A percentile compares a stretch with the other conserved stretches of the same genome.
Evolutionary conservation across 2,329 filamentous ascomycete species (phyloP).

Genomic region (Neonectria punicea): DNA sequence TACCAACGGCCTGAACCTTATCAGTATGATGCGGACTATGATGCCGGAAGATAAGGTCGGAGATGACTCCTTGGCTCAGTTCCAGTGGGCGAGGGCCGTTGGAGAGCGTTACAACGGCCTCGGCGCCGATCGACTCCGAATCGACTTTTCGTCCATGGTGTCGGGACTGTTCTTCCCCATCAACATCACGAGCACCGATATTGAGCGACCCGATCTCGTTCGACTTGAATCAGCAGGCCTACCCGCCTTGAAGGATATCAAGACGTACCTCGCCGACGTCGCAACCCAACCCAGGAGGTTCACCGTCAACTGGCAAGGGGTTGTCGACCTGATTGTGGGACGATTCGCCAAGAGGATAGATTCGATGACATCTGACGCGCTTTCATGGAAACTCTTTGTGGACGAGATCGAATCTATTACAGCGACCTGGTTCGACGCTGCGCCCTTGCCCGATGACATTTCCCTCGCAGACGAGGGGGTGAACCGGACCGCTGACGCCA

Average conservation of each 20-base stretch:
- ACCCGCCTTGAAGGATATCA: constrained; percentile 49
- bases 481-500: constrained; percentile 51
- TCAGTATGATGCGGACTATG: constrained; percentile 46
- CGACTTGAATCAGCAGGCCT: constrained; percentile 44
- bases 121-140: constrained; percentile 51
- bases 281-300: constrained; percentile 47
- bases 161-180: constrained; percentile 62
- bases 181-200: constrained; percentile 57
- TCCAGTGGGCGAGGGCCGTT: constrained; percentile 55
- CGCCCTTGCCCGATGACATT: constrained; percentile 37
- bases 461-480: constrained; percentile 41
- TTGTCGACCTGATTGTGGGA: constrained; percentile 72
- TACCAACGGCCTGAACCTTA: constrained; percentile 50
- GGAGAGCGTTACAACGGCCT: constrained; percentile 59
- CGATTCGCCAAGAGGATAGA: constrained; percentile 68
- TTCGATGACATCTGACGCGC: constrained; percentile 47
- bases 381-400: constrained; percentile 45
- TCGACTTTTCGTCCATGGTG: constrained; percentile 63
- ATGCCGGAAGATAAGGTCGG: constrained; percentile 31
- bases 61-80: constrained; percentile 43
- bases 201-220: constrained; percentile 46
- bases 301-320: constrained; percentile 70
- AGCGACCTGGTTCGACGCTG: constrained; percentile 56
- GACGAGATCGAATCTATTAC: constrained; percentile 52
- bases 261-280: constrained; percentile 56